Conservation (phyloP, 495 filamentous ascomycete species). For the Daldinia bambusicola region DNA sequence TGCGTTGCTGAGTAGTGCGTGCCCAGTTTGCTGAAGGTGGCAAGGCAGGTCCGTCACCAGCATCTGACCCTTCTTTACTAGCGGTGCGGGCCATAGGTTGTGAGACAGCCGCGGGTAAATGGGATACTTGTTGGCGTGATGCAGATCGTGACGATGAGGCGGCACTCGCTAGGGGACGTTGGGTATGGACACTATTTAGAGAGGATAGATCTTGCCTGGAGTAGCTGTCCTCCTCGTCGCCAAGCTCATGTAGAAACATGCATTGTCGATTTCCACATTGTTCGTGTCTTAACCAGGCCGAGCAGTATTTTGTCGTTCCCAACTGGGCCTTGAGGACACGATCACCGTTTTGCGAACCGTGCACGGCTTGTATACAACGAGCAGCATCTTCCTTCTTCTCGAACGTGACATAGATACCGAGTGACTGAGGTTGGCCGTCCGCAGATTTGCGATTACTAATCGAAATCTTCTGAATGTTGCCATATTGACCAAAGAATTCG, state of each 20-base stretch:
- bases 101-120: constrained; percentile 63
- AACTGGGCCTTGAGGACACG: constrained; percentile 89
- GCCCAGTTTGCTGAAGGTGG: constrained; percentile 96
- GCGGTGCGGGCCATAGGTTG: constrained; percentile 78
- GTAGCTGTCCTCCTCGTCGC: constrained; percentile 96
- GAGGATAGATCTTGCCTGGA: constrained; percentile 94
- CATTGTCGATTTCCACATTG: constrained; percentile 92
- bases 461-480: constrained; percentile 97
- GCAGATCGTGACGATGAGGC: constrained; percentile 59
- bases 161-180: constrained; percentile 66
- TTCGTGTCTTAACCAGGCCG: constrained; percentile 92
- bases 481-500: constrained; percentile 98
- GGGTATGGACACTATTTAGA: constrained; percentile 88
- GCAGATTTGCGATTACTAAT: constrained; percentile 92
- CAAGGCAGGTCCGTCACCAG: constrained; percentile 82
- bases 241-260: constrained; percentile 97
- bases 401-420: constrained; percentile 98
- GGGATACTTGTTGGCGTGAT: constrained; percentile 61
- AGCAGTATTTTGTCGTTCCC: constrained; percentile 99
- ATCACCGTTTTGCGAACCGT: constrained; percentile 91
- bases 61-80: constrained; percentile 78
- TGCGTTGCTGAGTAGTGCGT: constrained; percentile 75
- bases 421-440: constrained; percentile 74
- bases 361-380: constrained; percentile 88
- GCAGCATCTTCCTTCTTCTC: constrained; percentile 86